Conservation (phyloP, 2,329 filamentous ascomycete genomes). For the Colletotrichum kahawae region DNA sequence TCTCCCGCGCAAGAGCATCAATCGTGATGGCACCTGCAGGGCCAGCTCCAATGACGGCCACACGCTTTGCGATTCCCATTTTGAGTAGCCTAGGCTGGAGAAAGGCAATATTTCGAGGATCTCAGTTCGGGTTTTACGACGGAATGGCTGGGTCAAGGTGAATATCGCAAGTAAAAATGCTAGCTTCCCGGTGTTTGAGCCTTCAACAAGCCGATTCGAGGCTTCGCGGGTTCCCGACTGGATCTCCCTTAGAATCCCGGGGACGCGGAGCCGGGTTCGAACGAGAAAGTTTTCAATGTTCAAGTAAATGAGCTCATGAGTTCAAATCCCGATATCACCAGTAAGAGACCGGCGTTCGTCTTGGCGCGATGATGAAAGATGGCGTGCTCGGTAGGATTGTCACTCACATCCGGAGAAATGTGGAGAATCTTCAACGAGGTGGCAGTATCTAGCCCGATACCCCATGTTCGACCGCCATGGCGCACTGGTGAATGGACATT, state of each 20-base stretch:
- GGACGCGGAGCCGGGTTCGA: not conserved
- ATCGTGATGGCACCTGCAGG: constrained; percentile 65
- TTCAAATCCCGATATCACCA: constrained; percentile 2
- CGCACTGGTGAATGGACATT: not conserved
- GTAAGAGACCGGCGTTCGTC: constrained; percentile 1
- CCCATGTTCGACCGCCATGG: not conserved
- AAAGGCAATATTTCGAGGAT: not conserved
- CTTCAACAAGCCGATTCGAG: not conserved
- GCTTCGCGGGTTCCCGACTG: not conserved
- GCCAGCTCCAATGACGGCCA: constrained; percentile 66
- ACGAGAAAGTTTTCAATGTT: not conserved
- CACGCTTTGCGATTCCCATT: constrained; percentile 32
- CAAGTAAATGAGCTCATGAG: not conserved
- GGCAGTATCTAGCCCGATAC: not conserved
- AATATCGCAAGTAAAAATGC: fast-evolving
- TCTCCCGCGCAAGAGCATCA: constrained; percentile 64
- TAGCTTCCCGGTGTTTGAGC: not conserved
- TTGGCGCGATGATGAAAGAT: constrained; percentile 19
- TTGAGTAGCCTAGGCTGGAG: fast-evolving
- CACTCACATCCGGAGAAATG: not conserved
- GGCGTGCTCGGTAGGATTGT: not conserved
- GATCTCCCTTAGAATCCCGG: not conserved
- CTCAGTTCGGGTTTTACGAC: fast-evolving
- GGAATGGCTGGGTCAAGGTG: fast-evolving
- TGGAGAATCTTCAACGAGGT: not conserved